Base-by-base conservation (phyloP, 2,329 filamentous ascomycete genomes). In the Dryadomyces quercivorus region DNA sequence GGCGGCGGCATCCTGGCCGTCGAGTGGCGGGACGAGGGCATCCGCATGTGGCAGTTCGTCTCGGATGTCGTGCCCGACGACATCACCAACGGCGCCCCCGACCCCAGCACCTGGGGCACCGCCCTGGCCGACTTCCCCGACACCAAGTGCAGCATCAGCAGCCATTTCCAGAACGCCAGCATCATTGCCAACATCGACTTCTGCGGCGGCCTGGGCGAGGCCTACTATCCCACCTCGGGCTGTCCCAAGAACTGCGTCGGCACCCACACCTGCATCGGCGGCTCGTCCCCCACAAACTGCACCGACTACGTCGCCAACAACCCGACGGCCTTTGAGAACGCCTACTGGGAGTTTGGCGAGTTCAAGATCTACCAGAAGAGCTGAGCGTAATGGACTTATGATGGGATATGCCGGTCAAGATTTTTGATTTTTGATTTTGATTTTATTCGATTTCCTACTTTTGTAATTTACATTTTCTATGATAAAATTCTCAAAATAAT, bases 161-260 rank as follows among this genome's bases (percentile, higher is more conserved):
- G 67, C 4, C 80, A 84, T 61, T 85, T 86, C 64, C 71, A 66
- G 53, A 86, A 85, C 61, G 76, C 83, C 64, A 82, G 78, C 59
- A 85, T 86, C 60, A 74, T 85, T 58, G 75, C 75, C 45, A 84
- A 86, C 61, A 84, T 85, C 58, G 78, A 82, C 63, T 66, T 86
- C 8, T 86, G 82, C 59, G 83, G 82, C 0, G 65, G 75, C 44
- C 70, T 78, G 59, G 76, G 75, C 3, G 74, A 75, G 48, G 68
- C 67, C 3, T 66, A 69, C 38, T 80, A 74, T 60, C 66, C 67
- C 2, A 59, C 65, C 13, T 77, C 76, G 20, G 73, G 71, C 53
- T 75, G 73, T 47, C 58, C 60, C 5, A 48, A 51, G 48, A 42
- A 50, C 52, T 61, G 60, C 34, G 59, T 60, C 20, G 59, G 56